phyloP scores from a whole-genome alignment of 371 early-diverging fungal genomes.

The Mucor velutinosus region DNA sequence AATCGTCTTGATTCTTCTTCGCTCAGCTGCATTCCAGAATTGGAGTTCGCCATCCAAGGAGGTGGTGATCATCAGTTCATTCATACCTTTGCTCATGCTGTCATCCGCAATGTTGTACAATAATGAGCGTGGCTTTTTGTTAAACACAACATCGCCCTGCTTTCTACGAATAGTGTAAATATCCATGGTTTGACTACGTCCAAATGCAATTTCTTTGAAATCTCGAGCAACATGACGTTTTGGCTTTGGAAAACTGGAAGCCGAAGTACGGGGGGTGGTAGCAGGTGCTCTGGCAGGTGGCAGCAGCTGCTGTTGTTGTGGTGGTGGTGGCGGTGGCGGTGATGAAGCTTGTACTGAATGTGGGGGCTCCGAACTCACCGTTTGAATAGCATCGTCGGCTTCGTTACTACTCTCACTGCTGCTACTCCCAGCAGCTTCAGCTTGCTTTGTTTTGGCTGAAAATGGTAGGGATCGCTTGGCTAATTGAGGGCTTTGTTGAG shows the following conservation, averaged over 20 bases:
- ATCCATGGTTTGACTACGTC: slow-evolving; percentile 10
- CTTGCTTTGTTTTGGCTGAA: neutral
- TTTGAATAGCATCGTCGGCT: neutral
- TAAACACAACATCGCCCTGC: neutral
- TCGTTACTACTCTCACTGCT: neutral
- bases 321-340: neutral
- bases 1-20: slow-evolving; percentile 27
- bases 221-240: neutral
- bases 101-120: slow-evolving; percentile 29
- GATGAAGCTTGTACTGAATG: neutral
- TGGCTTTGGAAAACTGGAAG: neutral
- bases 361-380: neutral
- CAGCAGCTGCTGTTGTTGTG: neutral
- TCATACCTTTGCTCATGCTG: slow-evolving; percentile 5
- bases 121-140: slow-evolving; percentile 39
- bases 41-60: slow-evolving; percentile 39
- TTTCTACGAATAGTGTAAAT: slow-evolving; percentile 1
- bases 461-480: slow-evolving; percentile 11
- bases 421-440: neutral
- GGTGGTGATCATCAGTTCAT: slow-evolving; percentile 35
- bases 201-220: slow-evolving; percentile 9
- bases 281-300: neutral
- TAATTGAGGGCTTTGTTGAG: neutral
- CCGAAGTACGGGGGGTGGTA: neutral
- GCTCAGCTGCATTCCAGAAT: slow-evolving; percentile 26